These are phyloP conservation scores for Mallotus japonicus DNA, from an alignment of 441 rosid genomes.

Conservation along the genomic window DNA sequence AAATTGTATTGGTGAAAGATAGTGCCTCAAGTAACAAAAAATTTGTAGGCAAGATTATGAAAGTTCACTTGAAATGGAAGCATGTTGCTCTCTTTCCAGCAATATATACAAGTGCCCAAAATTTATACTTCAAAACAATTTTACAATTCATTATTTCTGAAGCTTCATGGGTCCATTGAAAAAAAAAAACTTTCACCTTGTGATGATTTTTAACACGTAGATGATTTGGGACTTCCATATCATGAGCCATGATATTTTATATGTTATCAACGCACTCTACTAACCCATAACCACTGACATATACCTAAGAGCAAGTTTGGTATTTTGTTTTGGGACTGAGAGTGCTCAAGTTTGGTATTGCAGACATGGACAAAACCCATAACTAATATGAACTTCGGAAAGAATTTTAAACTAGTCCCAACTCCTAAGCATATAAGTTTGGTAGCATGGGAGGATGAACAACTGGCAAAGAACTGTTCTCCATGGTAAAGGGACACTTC, in stretches of 20 bases:
- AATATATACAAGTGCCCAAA: not conserved
- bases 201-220: no score
- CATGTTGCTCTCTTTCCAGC: not conserved
- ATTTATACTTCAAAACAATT: no score
- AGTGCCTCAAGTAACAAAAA: no score
- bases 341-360: not conserved
- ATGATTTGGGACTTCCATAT: no score
- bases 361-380: not conserved
- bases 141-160: no score
- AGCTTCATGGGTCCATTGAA: no score
- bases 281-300: not conserved
- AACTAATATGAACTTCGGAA: not conserved
- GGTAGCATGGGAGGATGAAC: constrained; percentile 3
- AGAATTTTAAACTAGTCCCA: not conserved
- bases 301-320: not conserved
- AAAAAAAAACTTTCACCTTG: no score
- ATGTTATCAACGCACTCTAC: not conserved
- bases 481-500: constrained; percentile 1
- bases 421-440: not conserved
- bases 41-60: not conserved
- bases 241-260: no score
- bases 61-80: not conserved
- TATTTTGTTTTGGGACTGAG: no score
- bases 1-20: no score
- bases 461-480: constrained; percentile 14